phyloP scores from a whole-genome alignment of 257 asterid genomes.

The Petrea volubilis region DNA sequence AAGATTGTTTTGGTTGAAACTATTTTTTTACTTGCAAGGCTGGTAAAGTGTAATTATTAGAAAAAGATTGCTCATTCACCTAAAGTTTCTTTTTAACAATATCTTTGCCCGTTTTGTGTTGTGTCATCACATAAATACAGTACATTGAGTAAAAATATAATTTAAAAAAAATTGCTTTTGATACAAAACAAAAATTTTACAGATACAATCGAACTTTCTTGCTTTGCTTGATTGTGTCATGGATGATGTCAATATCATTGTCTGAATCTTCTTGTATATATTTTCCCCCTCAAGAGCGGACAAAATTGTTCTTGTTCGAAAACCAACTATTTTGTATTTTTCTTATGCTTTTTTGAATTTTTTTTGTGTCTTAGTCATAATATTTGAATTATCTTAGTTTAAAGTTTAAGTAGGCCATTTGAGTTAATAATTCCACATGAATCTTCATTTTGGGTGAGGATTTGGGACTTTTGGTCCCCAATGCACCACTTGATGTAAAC shows the following conservation, averaged over 20 bases:
- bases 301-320: constrained; percentile 29
- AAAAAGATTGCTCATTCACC: constrained; percentile 26
- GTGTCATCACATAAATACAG: constrained; percentile 24
- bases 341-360: background rate
- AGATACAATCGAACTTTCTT: background rate
- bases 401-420: constrained; percentile 15
- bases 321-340: constrained; percentile 25
- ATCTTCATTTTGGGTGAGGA: constrained; percentile 11
- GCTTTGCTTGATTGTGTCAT: constrained; percentile 20
- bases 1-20: constrained; percentile 29
- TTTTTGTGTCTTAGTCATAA: constrained; percentile 2
- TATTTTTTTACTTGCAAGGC: constrained; percentile 38
- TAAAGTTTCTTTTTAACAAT: constrained; percentile 12
- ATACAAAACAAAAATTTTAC: background rate
- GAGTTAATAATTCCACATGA: constrained; percentile 3
- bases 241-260: constrained; percentile 25
- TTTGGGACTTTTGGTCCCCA: constrained; percentile 16
- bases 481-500: constrained; percentile 34
- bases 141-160: background rate
- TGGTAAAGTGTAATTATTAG: constrained; percentile 35
- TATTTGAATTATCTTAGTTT: background rate
- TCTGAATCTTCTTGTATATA: constrained; percentile 19
- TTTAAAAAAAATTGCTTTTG: background rate
- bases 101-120: background rate
- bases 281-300: constrained; percentile 21